A percentile compares a stretch with the other conserved stretches of the same genome.
Conservation (phyloP, 352 stramenopile genomes). For the Plasmopara halstedii region DNA sequence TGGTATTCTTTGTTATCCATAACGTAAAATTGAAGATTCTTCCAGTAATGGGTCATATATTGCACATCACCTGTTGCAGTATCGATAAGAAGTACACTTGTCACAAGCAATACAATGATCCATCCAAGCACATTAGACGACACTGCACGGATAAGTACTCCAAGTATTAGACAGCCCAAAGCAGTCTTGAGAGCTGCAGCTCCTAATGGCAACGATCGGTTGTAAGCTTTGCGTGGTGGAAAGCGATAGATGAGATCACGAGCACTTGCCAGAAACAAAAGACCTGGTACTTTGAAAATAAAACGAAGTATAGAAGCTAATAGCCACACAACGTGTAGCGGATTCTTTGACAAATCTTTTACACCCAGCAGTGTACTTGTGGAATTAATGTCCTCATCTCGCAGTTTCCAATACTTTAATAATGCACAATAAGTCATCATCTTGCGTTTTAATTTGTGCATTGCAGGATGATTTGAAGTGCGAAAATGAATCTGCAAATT, state of each 20-base stretch:
- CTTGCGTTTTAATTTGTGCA: slow-evolving; percentile 57
- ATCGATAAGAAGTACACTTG: slow-evolving; percentile 25
- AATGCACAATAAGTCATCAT: slow-evolving; percentile 53
- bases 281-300: slow-evolving; percentile 29
- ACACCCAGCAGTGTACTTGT: slow-evolving; percentile 32
- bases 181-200: slow-evolving; percentile 29
- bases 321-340: slow-evolving; percentile 39
- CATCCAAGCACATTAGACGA: slow-evolving; percentile 29
- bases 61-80: slow-evolving; percentile 30
- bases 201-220: slow-evolving; percentile 17
- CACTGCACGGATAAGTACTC: slow-evolving; percentile 25
- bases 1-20: slow-evolving; percentile 51
- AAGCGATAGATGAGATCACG: slow-evolving; percentile 52
- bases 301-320: slow-evolving; percentile 34
- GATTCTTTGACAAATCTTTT: slow-evolving; percentile 32
- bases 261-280: slow-evolving; percentile 37
- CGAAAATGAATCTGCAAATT: slow-evolving; percentile 74
- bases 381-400: slow-evolving; percentile 65
- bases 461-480: slow-evolving; percentile 58
- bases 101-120: slow-evolving; percentile 14
- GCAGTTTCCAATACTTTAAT: slow-evolving; percentile 55
- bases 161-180: slow-evolving; percentile 28
- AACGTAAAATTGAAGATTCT: slow-evolving; percentile 68
- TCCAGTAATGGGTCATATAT: slow-evolving; percentile 50
- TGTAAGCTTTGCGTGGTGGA: slow-evolving; percentile 20